Conservation (phyloP, 2,329 filamentous ascomycete species). For the Metarhizium anisopliae region DNA sequence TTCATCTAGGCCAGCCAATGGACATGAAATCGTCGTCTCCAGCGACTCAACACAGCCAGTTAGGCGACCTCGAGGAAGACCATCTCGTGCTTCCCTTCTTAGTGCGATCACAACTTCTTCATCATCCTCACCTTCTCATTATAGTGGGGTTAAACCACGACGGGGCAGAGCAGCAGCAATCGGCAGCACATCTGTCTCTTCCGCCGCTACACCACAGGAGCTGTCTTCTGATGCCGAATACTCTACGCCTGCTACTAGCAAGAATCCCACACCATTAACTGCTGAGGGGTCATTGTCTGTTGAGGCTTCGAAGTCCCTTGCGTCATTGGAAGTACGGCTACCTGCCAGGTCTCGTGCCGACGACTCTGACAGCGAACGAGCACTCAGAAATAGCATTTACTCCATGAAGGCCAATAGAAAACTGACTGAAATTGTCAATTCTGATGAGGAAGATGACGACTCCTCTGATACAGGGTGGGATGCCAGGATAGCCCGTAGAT, state of each 20-base stretch:
- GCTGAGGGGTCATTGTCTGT: constrained; percentile 8
- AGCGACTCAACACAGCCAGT: constrained; percentile 1
- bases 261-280: constrained; percentile 24
- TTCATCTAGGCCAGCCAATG: background rate
- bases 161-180: constrained; percentile 10
- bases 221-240: constrained; percentile 22
- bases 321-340: constrained; percentile 20
- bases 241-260: constrained; percentile 29
- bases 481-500: constrained; percentile 22
- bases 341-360: constrained; percentile 12
- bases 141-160: background rate
- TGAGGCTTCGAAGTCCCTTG: background rate
- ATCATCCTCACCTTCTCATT: constrained; percentile 4
- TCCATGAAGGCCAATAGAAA: constrained; percentile 36
- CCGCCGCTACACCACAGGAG: constrained; percentile 20
- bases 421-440: constrained; percentile 30
- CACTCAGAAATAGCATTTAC: constrained; percentile 33
- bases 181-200: constrained; percentile 22
- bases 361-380: constrained; percentile 18
- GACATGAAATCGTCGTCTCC: background rate
- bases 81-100: constrained; percentile 10
- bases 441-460: constrained; percentile 25
- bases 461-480: constrained; percentile 16
- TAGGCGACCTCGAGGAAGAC: constrained; percentile 16
- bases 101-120: constrained; percentile 9